phyloP scores from a whole-genome alignment of 176 grass and related monocot genomes.

The Lolium multiflorum region DNA sequence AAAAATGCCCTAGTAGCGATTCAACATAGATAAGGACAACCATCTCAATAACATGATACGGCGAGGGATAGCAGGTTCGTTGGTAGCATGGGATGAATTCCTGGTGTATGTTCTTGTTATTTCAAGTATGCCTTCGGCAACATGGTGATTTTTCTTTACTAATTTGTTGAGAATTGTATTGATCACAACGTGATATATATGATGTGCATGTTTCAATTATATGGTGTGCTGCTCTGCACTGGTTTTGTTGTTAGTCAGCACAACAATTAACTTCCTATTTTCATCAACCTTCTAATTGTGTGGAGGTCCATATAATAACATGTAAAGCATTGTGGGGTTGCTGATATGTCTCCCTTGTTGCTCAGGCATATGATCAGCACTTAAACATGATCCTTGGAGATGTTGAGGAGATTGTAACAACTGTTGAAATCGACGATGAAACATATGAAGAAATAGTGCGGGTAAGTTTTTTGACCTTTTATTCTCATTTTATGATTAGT shows the following conservation, averaged over 20 bases:
- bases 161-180: background rate
- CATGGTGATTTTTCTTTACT: background rate
- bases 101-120: background rate
- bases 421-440: conserved; percentile 94
- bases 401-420: conserved; percentile 96
- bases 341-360: conserved; percentile 18
- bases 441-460: conserved; percentile 99
- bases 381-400: conserved; percentile 99
- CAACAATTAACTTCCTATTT: too few relatives aligned
- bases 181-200: background rate
- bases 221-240: background rate
- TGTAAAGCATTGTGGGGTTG: background rate
- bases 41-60: background rate
- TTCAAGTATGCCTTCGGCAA: background rate
- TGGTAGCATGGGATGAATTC: background rate
- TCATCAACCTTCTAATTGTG: too few relatives aligned
- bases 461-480: conserved; percentile 47
- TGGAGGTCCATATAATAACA: too few relatives aligned
- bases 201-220: background rate
- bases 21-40: background rate
- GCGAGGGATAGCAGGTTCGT: background rate
- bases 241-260: background rate
- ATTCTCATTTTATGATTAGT: background rate
- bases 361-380: conserved; percentile 96
- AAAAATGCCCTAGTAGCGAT: background rate